Percentiles rank a stretch among this genome's conserved stretches.
phyloP scores from a whole-genome alignment of 2,329 filamentous ascomycete species.

The Shiraia sp. region DNA sequence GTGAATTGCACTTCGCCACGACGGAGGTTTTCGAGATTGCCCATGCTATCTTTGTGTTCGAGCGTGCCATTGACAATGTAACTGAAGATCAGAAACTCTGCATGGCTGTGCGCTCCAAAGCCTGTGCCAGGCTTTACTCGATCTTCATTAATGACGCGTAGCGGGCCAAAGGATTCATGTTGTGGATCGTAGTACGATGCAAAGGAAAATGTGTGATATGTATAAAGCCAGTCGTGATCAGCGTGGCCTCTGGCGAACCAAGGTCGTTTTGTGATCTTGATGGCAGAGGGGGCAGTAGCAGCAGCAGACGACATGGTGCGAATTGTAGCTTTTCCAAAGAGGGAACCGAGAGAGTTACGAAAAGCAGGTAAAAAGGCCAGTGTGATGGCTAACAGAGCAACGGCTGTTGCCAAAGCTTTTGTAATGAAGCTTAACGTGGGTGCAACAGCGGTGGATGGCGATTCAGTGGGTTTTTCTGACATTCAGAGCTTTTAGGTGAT shows the following conservation, averaged over 20 bases:
- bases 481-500: constrained; percentile 25
- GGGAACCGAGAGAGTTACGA: constrained; percentile 41
- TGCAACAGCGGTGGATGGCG: constrained; percentile 17
- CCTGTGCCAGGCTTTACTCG: constrained; percentile 73
- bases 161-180: constrained; percentile 71
- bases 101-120: constrained; percentile 83
- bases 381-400: constrained; percentile 47
- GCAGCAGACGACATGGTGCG: constrained; percentile 48
- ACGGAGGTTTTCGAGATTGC: constrained; percentile 69
- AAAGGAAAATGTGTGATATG: constrained; percentile 86
- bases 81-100: constrained; percentile 87
- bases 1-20: constrained; percentile 89
- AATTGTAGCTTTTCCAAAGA: constrained; percentile 34
- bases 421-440: constrained; percentile 20
- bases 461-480: constrained; percentile 30
- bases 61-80: constrained; percentile 86
- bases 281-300: constrained; percentile 25
- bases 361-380: constrained; percentile 51
- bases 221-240: constrained; percentile 86
- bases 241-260: constrained; percentile 74
- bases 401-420: constrained; percentile 33
- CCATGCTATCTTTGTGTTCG: constrained; percentile 85
- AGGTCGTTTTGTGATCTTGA: constrained; percentile 73
- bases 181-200: constrained; percentile 70
- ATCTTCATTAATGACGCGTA: constrained; percentile 89